A percentile compares a stretch with the other conserved stretches of the same genome.
phyloP scores from a whole-genome alignment of 352 stramenopile genomes.

The Globisporangium camurandrum region DNA sequence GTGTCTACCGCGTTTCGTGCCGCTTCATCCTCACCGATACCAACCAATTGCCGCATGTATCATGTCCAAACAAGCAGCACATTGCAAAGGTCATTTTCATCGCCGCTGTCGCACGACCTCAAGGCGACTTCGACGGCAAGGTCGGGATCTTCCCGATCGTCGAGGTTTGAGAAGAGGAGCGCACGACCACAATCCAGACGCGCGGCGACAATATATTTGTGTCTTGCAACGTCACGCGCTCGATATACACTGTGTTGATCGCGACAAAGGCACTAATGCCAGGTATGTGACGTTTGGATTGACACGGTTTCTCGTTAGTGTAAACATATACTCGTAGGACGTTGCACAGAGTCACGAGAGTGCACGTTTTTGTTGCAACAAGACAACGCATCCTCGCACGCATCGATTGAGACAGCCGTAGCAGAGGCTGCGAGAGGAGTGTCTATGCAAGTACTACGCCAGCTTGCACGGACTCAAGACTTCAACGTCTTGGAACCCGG shows the following conservation, averaged over 20 bases:
- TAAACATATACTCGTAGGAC: neutral
- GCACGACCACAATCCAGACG: slow-evolving; percentile 1
- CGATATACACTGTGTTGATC: neutral
- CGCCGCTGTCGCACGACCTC: neutral
- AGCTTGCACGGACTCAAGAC: slow-evolving; percentile 8
- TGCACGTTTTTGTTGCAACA: neutral
- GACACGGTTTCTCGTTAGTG: neutral
- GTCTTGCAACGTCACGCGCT: neutral
- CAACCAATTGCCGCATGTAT: neutral
- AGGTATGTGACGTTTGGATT: neutral
- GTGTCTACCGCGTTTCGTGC: neutral
- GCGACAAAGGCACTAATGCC: neutral
- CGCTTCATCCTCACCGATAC: neutral
- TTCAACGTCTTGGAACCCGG: slow-evolving; percentile 12
- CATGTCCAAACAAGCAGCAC: neutral
- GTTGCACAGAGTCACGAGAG: neutral
- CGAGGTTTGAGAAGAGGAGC: neutral
- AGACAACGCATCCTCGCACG: neutral
- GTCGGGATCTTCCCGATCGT: slow-evolving; percentile 12
- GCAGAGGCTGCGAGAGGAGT: neutral
- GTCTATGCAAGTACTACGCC: neutral
- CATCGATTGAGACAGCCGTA: neutral
- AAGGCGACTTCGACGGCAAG: slow-evolving; percentile 13
- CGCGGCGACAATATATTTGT: neutral
- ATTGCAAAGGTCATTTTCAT: neutral